Percentiles rank a stretch among this genome's conserved stretches.
These are phyloP conservation scores for Chlorella sp. DNA, from an alignment of 139 green algal species.

Conservation along the genomic window DNA sequence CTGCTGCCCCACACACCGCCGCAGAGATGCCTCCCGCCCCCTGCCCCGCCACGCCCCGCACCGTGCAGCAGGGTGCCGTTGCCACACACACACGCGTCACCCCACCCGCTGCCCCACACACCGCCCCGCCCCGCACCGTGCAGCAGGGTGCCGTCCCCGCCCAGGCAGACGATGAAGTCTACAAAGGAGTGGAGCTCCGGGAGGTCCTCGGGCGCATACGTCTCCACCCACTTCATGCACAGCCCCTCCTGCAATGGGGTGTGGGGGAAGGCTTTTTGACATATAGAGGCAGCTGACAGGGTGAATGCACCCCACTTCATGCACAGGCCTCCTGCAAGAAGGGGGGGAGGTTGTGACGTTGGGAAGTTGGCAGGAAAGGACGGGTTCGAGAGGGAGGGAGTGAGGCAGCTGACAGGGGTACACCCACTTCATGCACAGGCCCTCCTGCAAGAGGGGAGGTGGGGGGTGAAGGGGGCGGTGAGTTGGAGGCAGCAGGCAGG, in stretches of 20 bases:
- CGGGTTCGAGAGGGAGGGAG: too few relatives aligned
- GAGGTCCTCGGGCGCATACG: slow-evolving; percentile 56
- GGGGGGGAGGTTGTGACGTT: too few relatives aligned
- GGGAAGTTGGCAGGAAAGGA: too few relatives aligned
- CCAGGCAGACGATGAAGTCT: slow-evolving; percentile 97
- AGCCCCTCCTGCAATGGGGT: not conserved
- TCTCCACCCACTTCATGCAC: slow-evolving; percentile 55
- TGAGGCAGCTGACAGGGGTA: too few relatives aligned
- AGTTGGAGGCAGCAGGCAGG: slow-evolving; percentile 3
- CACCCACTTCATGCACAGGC: slow-evolving; percentile 24
- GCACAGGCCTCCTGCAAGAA: too few relatives aligned
- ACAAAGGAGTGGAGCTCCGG: slow-evolving; percentile 71
- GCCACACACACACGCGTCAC: too few relatives aligned
- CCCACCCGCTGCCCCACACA: too few relatives aligned
- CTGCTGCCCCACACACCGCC: too few relatives aligned
- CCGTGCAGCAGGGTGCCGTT: slow-evolving; percentile 97
- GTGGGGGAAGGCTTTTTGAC: not conserved
- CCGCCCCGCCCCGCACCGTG: slow-evolving; percentile 59
- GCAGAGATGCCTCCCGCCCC: too few relatives aligned
- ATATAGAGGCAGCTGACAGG: not conserved
- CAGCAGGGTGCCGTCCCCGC: slow-evolving; percentile 96
- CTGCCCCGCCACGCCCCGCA: too few relatives aligned
- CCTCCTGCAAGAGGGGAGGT: not conserved
- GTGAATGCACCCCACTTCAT: not conserved
- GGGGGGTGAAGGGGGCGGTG: not conserved